A percentile compares a stretch with the other conserved stretches of the same genome.
Evolutionary conservation across 225 moss, liverwort and hornwort species (phyloP).

Genomic region (Bryum argenteum): DNA sequence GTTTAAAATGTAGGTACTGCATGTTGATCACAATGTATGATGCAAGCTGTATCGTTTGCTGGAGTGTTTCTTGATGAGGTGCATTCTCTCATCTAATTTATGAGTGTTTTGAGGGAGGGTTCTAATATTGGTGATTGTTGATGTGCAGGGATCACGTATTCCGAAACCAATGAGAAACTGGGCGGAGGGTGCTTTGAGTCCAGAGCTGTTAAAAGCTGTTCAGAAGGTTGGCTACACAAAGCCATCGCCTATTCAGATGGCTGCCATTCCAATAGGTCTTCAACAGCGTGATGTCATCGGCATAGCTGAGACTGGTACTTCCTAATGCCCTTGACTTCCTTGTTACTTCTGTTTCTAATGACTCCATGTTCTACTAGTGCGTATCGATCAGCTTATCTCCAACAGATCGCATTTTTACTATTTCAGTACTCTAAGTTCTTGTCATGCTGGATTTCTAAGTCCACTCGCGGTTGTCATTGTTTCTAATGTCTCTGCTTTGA

Average conservation of each 20-base stretch:
- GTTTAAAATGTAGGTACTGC: neutral
- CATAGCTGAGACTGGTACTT: conserved; percentile 94
- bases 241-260: conserved; percentile 99
- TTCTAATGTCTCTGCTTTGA: neutral
- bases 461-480: conserved; percentile 3
- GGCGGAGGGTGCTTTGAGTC: conserved; percentile 89
- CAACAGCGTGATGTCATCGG: conserved; percentile 99
- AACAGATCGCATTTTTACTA: neutral
- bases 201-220: conserved; percentile 92
- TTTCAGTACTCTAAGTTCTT: conserved; percentile 13
- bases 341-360: neutral
- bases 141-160: conserved; percentile 87
- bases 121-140: conserved; percentile 4
- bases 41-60: neutral
- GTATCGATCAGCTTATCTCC: neutral
- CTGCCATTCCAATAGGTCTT: conserved; percentile 97
- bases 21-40: neutral
- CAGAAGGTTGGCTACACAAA: conserved; percentile 96
- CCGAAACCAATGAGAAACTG: conserved; percentile 97
- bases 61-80: neutral
- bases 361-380: conserved; percentile 3
- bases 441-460: conserved; percentile 7
- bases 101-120: conserved; percentile 4
- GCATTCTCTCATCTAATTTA: neutral
- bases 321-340: conserved; percentile 10